A percentile compares a stretch with the other conserved stretches of the same genome.
phyloP scores from a whole-genome alignment of 2,329 filamentous ascomycete species.

The Tolypocladium tundrense region DNA sequence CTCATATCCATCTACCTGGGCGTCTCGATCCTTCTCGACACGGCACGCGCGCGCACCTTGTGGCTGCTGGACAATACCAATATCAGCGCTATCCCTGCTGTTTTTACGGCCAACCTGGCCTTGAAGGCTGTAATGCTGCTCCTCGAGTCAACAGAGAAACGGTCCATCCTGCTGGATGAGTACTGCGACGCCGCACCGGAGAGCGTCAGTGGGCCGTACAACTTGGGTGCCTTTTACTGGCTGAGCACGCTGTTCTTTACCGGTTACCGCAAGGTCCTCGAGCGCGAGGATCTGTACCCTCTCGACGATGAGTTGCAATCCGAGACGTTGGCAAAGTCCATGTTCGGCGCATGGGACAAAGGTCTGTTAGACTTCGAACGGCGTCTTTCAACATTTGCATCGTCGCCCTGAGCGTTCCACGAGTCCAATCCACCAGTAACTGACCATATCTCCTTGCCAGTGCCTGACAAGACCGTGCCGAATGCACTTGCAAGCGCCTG shows the following conservation, averaged over 20 bases:
- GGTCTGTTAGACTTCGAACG: neutral
- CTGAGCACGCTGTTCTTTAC: slow-evolving; percentile 35
- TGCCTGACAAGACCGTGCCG: slow-evolving; percentile 8
- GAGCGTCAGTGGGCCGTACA: slow-evolving; percentile 30
- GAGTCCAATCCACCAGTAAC: neutral
- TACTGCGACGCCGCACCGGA: neutral
- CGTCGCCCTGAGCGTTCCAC: neutral
- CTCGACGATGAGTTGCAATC: slow-evolving; percentile 11
- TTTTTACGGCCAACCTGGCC: slow-evolving; percentile 7
- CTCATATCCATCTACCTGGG: slow-evolving; percentile 7
- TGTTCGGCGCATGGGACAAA: slow-evolving; percentile 10
- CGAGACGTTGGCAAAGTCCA: slow-evolving; percentile 5
- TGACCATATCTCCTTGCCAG: slow-evolving; percentile 1
- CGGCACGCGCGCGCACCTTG: slow-evolving; percentile 9
- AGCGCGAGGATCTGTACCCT: slow-evolving; percentile 23
- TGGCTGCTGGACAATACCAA: slow-evolving; percentile 5
- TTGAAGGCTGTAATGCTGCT: slow-evolving; percentile 8
- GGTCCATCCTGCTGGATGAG: slow-evolving; percentile 4
- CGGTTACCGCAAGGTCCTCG: slow-evolving; percentile 17
- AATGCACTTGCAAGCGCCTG: slow-evolving; percentile 5
- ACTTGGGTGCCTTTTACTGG: slow-evolving; percentile 40
- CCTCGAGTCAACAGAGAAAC: slow-evolving; percentile 9
- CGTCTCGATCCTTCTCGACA: slow-evolving; percentile 7
- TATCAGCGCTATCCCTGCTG: slow-evolving; percentile 6
- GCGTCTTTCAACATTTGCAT: neutral